phyloP scores from a whole-genome alignment of 352 stramenopile genomes.

The Globisporangium parvum region DNA sequence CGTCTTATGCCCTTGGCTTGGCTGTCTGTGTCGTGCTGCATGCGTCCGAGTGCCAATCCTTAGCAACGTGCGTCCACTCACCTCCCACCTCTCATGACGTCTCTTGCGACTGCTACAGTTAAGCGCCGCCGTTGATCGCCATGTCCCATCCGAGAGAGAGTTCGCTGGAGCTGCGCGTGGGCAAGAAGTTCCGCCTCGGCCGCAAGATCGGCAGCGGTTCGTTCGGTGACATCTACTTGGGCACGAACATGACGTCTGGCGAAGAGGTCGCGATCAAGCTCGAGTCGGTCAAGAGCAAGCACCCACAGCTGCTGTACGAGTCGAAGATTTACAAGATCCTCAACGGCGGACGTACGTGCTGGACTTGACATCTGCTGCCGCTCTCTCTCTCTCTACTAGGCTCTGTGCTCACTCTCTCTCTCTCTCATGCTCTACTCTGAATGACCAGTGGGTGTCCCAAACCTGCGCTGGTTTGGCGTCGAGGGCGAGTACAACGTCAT shows the following conservation, averaged over 20 bases:
- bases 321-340: conserved; percentile 99
- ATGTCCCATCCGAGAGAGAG: conserved; percentile 69
- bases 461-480: conserved; percentile 98
- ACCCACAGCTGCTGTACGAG: conserved; percentile 99
- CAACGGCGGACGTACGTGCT: conserved; percentile 94
- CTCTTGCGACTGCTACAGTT: conserved; percentile 1
- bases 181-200: conserved; percentile 99
- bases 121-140: conserved; percentile 2
- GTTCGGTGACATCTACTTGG: conserved; percentile 99
- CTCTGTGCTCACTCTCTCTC: neutral
- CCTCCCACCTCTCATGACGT: neutral
- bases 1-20: too few relatives aligned
- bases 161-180: conserved; percentile 95
- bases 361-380: neutral
- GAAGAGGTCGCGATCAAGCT: conserved; percentile 99
- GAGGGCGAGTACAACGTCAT: conserved; percentile 99
- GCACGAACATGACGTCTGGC: conserved; percentile 99
- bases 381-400: neutral
- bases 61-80: neutral
- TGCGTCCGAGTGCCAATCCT: too few relatives aligned
- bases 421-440: conserved; percentile 23
- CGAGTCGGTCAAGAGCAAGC: conserved; percentile 96
- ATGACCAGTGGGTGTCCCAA: conserved; percentile 95
- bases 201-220: conserved; percentile 99
- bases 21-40: too few relatives aligned